A percentile compares a stretch with the other conserved stretches of the same genome.
Evolutionary conservation across 768 basidiomycete species (phyloP).

Genomic region (Hypholoma fasciculare): DNA sequence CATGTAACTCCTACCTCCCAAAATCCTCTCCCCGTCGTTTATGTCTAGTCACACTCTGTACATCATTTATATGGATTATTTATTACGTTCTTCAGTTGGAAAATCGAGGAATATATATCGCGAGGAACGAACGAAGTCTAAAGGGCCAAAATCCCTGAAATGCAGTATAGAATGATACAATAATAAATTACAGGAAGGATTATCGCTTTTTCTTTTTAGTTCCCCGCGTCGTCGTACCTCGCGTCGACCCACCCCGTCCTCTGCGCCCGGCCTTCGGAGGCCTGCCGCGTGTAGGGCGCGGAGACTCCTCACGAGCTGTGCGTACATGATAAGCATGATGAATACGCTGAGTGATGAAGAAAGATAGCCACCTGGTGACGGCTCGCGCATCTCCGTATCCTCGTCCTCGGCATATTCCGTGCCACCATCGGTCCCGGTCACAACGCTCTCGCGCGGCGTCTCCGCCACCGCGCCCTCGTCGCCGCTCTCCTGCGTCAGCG

Average conservation of each 20-base stretch:
- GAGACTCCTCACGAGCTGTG: constrained; percentile 35
- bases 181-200: neutral
- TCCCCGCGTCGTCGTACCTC: constrained; percentile 32
- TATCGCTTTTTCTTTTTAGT: constrained; percentile 50
- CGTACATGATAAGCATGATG: constrained; percentile 4
- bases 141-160: neutral
- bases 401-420: constrained; percentile 75
- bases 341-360: neutral
- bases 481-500: constrained; percentile 79
- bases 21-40: neutral
- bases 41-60: neutral
- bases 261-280: constrained; percentile 31
- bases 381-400: constrained; percentile 56
- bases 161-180: neutral
- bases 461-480: constrained; percentile 58
- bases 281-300: constrained; percentile 36
- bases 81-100: too few species aligned
- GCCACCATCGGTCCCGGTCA: constrained; percentile 72
- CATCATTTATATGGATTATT: neutral
- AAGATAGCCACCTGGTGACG: constrained; percentile 51
- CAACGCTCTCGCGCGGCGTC: constrained; percentile 64
- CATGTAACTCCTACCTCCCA: constrained; percentile 44
- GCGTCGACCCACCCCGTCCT: constrained; percentile 28
- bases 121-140: too few species aligned
- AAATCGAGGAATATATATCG: too few species aligned